Conservation (phyloP, 306 rosid genomes). For the Vachellia pachyceras region DNA sequence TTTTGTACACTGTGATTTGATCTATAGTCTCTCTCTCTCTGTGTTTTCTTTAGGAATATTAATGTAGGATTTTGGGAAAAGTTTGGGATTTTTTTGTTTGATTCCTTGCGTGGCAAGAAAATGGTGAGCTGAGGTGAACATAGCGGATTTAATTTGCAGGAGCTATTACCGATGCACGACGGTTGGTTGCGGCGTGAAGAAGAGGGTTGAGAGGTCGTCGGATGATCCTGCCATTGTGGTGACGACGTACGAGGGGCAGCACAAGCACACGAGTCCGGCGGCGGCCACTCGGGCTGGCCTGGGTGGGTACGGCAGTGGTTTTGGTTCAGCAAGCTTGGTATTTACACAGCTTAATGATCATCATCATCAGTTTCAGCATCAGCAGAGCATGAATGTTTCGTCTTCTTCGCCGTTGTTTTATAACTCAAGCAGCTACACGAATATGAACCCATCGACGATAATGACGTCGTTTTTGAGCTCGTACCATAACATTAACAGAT, state of each 20-base stretch:
- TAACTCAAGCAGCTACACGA: constrained; percentile 24
- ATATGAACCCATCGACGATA: constrained; percentile 22
- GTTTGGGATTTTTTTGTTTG: not conserved
- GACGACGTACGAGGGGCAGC: constrained; percentile 94
- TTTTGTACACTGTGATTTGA: not conserved
- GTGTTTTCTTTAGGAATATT: not conserved
- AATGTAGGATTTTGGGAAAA: not conserved
- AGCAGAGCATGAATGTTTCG: constrained; percentile 20
- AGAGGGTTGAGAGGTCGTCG: constrained; percentile 85
- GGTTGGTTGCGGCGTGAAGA: constrained; percentile 72
- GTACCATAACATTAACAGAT: constrained; percentile 29
- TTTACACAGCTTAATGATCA: constrained; percentile 33
- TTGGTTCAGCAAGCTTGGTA: constrained; percentile 15
- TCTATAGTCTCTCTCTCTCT: not conserved
- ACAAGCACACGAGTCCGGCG: constrained; percentile 66
- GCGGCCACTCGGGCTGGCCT: constrained; percentile 52
- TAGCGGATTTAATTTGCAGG: constrained; percentile 46
- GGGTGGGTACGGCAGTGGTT: constrained; percentile 23
- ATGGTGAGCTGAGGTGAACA: not conserved
- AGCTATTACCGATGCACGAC: constrained; percentile 97
- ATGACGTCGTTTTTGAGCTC: constrained; percentile 34
- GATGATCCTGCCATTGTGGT: constrained; percentile 67
- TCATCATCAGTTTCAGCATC: constrained; percentile 33
- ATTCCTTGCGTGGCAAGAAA: constrained; percentile 33
- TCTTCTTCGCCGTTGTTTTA: constrained; percentile 39